phyloP scores from a whole-genome alignment of 2,329 filamentous ascomycete species.

The Pseudogymnoascus sp. region DNA sequence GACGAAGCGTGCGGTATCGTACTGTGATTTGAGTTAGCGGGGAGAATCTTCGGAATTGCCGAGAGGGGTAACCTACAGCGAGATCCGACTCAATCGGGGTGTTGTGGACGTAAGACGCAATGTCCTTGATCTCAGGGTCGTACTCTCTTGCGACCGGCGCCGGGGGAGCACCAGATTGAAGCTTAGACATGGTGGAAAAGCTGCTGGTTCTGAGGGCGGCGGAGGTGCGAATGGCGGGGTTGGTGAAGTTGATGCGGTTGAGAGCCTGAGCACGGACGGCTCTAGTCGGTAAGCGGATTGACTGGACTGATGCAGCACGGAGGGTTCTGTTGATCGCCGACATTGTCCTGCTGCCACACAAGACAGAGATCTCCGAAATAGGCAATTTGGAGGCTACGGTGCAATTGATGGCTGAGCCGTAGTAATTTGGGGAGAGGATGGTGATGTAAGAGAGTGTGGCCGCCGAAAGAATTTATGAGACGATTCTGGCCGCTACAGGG shows the following conservation, averaged over 20 bases:
- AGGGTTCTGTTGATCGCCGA: slow-evolving; percentile 11
- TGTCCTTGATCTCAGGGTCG: slow-evolving; percentile 89
- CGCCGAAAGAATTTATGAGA: slow-evolving; percentile 3
- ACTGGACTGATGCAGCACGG: slow-evolving; percentile 3
- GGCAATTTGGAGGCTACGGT: slow-evolving; percentile 1
- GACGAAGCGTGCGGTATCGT: slow-evolving; percentile 92
- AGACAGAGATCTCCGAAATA: background rate
- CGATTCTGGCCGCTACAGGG: slow-evolving; percentile 6
- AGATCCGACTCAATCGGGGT: slow-evolving; percentile 85
- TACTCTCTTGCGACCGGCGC: slow-evolving; percentile 53
- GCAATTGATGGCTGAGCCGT: slow-evolving; percentile 1
- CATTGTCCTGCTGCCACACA: slow-evolving; percentile 8
- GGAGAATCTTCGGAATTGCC: background rate
- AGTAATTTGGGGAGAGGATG: background rate
- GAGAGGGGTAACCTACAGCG: slow-evolving; percentile 54
- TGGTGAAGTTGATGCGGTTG: slow-evolving; percentile 1
- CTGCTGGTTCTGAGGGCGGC: background rate
- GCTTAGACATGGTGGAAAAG: slow-evolving; percentile 31
- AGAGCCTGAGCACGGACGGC: slow-evolving; percentile 1
- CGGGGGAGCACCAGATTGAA: slow-evolving; percentile 37
- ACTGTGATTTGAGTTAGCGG: slow-evolving; percentile 42
- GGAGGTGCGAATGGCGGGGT: slow-evolving; percentile 1
- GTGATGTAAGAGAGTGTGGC: slow-evolving; percentile 4
- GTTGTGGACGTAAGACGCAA: slow-evolving; percentile 90
- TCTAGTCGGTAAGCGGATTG: slow-evolving; percentile 1